phyloP scores from a whole-genome alignment of 2,329 filamentous ascomycete genomes.

The Sclerotinia sclerotiorum region DNA sequence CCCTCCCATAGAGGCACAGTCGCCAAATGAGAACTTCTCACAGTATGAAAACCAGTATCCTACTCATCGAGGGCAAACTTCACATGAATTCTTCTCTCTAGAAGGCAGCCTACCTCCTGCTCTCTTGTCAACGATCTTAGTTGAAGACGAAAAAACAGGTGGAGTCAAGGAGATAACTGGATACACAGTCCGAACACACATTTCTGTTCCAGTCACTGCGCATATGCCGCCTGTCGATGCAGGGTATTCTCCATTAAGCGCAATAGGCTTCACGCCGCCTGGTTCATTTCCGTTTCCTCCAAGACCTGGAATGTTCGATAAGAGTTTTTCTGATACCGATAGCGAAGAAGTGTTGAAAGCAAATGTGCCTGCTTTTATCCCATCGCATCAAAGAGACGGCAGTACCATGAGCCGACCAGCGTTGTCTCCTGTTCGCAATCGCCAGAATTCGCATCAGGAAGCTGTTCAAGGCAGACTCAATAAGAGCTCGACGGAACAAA shows the following conservation, averaged over 20 bases:
- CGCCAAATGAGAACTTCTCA: background rate
- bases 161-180: slow-evolving; percentile 24
- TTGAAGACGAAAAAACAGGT: slow-evolving; percentile 23
- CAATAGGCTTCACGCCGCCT: background rate
- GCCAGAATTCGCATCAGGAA: slow-evolving; percentile 21
- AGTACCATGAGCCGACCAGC: slow-evolving; percentile 15
- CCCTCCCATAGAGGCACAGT: background rate
- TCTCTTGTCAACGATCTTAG: slow-evolving; percentile 22
- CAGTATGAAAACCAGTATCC: background rate
- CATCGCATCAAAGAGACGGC: slow-evolving; percentile 12
- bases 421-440: slow-evolving; percentile 24
- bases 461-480: slow-evolving; percentile 26
- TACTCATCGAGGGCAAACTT: background rate
- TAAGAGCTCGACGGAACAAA: slow-evolving; percentile 21
- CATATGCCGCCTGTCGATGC: slow-evolving; percentile 17
- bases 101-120: background rate
- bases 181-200: slow-evolving; percentile 17
- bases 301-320: slow-evolving; percentile 1
- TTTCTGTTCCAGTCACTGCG: slow-evolving; percentile 25
- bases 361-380: slow-evolving; percentile 16
- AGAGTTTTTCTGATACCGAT: background rate
- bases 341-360: slow-evolving; percentile 23
- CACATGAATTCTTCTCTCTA: background rate
- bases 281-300: background rate
- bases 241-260: background rate